Evolutionary conservation across 2,329 filamentous ascomycete species (phyloP), one percentile per base, ranked within the genome.

Genomic region (Diaporthe vexans): DNA sequence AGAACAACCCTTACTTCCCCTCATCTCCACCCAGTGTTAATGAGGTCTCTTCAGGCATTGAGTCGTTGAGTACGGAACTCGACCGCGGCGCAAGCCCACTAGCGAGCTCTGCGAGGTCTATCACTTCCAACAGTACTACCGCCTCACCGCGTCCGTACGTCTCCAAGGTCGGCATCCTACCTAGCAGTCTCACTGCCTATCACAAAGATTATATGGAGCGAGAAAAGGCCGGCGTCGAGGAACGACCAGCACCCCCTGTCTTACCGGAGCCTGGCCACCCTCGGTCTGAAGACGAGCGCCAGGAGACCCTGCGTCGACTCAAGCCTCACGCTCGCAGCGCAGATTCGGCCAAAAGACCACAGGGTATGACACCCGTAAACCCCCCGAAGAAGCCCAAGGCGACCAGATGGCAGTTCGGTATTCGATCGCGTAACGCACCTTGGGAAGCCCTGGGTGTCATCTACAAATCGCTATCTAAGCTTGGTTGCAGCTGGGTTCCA

Each of bases 361-460:
- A 91, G 73, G 87, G 88, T 26, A 88, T 93, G 85, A 93, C 91
- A 3, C 91, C 90, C 0, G 89, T 92, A 63, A 84, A 87, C 69
- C 90, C 91, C 3, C 82, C 87, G 4, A 95, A 94, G 85, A 95
- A 94, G 82, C 85, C 88, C 7, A 95, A 94, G 80, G 94, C 94
- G 1, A 94, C 95, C 21, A 94, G 96, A 77, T 99, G 97, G 97
- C 97, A 99, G 82, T 99, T 99, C 81, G 97, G 97, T 73, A 99
- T 99, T 76, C 91, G 97, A 51, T 98, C 95, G 59, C 92, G 97
- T 65, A 99, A 98, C 80, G 94, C 95, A 73, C 97, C 97, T 0
- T 95, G 95, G 79, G 97, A 99, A 82, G 97, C 97, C 0, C 93
- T 99, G 83, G 87, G 97, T 35, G 98, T 96, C 80, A 97, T 99